Conservation (phyloP, 768 basidiomycete genomes). For the Kwoniella sp. region DNA sequence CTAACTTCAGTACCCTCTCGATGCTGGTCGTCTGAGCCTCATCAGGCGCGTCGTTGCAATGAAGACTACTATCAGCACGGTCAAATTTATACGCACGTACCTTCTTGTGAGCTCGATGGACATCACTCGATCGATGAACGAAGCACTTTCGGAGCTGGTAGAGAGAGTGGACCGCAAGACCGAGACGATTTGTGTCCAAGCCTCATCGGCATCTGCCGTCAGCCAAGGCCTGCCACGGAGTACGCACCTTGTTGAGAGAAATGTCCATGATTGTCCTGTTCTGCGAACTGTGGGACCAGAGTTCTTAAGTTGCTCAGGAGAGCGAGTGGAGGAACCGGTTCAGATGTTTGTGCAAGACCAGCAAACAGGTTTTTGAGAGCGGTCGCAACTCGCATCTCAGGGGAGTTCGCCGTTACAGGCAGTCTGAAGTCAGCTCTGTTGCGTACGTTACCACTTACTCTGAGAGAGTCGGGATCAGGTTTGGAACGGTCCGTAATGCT, state of each 20-base stretch:
- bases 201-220: slow-evolving; percentile 52
- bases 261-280: slow-evolving; percentile 61
- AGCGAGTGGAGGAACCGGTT: slow-evolving; percentile 68
- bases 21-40: slow-evolving; percentile 67
- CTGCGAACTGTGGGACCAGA: slow-evolving; percentile 87
- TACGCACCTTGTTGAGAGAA: slow-evolving; percentile 77
- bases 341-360: slow-evolving; percentile 73
- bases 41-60: slow-evolving; percentile 77
- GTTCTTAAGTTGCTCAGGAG: slow-evolving; percentile 71
- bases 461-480: slow-evolving; percentile 61
- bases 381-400: slow-evolving; percentile 23
- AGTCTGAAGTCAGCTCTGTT: slow-evolving; percentile 8
- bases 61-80: slow-evolving; percentile 61
- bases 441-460: slow-evolving; percentile 5
- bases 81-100: slow-evolving; percentile 28
- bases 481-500: slow-evolving; percentile 87
- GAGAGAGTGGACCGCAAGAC: slow-evolving; percentile 30
- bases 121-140: slow-evolving; percentile 45
- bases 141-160: not conserved
- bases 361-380: slow-evolving; percentile 69
- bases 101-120: slow-evolving; percentile 35
- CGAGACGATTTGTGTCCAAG: slow-evolving; percentile 50
- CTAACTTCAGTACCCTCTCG: slow-evolving; percentile 82
- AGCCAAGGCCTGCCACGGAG: not conserved
- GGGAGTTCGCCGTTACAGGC: not conserved